Percentiles rank a stretch among this genome's conserved stretches.
Evolutionary conservation across 768 basidiomycete genomes (phyloP).

Genomic region (Nidularia pulvinata): DNA sequence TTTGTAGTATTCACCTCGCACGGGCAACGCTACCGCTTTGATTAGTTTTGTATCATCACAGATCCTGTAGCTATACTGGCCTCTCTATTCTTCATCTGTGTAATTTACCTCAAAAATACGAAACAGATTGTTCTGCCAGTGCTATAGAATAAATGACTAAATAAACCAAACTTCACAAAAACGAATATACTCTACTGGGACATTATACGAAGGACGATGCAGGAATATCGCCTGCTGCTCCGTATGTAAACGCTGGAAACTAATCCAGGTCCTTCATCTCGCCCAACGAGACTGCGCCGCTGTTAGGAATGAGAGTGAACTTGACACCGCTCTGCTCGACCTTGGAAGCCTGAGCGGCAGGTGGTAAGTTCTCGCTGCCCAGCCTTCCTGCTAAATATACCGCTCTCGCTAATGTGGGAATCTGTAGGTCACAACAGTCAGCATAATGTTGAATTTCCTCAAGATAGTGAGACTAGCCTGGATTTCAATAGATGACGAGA

Average conservation of each 20-base stretch:
- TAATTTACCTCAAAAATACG: too few species aligned
- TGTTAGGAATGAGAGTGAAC: slow-evolving; percentile 60
- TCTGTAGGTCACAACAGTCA: slow-evolving; percentile 23
- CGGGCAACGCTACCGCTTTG: too few species aligned
- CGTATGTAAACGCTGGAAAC: background rate
- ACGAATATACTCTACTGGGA: too few species aligned
- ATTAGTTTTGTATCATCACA: too few species aligned
- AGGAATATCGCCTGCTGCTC: too few species aligned
- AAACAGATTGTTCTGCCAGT: too few species aligned
- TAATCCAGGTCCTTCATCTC: slow-evolving; percentile 4
- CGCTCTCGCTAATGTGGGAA: slow-evolving; percentile 53
- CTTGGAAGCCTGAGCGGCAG: slow-evolving; percentile 38
- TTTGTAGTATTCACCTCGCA: too few species aligned
- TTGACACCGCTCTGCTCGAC: slow-evolving; percentile 29
- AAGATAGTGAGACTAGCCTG: slow-evolving; percentile 26
- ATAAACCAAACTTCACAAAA: too few species aligned
- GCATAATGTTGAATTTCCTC: background rate
- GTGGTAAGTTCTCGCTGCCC: slow-evolving; percentile 48
- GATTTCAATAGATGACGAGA: slow-evolving; percentile 40
- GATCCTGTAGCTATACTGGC: too few species aligned
- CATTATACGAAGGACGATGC: too few species aligned
- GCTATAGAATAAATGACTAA: too few species aligned
- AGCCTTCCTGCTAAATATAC: slow-evolving; percentile 51
- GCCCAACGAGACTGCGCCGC: slow-evolving; percentile 44
- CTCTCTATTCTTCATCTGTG: too few species aligned